Base-by-base conservation (phyloP, 2,329 filamentous ascomycete genomes). In the Sclerotinia trifoliorum region DNA sequence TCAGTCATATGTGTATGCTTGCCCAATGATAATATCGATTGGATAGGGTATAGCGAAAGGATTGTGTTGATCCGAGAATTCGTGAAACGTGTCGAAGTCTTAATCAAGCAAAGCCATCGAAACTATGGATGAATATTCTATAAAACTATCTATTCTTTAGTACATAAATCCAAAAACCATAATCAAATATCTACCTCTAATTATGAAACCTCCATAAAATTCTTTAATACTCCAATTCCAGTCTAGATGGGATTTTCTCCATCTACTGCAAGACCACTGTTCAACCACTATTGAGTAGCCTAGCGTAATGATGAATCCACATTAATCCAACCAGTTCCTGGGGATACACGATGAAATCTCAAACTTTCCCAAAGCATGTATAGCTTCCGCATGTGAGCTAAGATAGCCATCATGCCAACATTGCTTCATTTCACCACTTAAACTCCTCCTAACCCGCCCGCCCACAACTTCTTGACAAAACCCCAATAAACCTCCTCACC, bases 401-500 rank as follows among this genome's bases (percentile, higher is more conserved):
- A 13, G 17, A n/a, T 7, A 11, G 17, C 11, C 4, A 49, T n/a
- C 17, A n/a, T 8, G 2, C 4, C 19, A 17, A n/a, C 6, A n/a
- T 8, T 5, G 13, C 1, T 35, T 6, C 7, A n/a, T 3, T 26
- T 19, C 19, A n/a, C 46, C 42, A n/a, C 26, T 60, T 39, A 60
- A 21, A n/a, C 0, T 10, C 15, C 44, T 19, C 7, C 13, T 7
- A 5, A 46, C 19, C 39, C 63, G 21, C n/a, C 19, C 13, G 17
- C 69, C 73, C 73, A 75, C 21, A 74, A 35, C 42, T 68, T 70
- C 63, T 70, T 54, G 5, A 76, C 48, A 66, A 71, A 75, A 0
- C 57, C 70, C 74, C 74, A 76, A 69, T 76, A 76, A 63, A 66
- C 72, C 24, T 69, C 52, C 66, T 74, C 73, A 2, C 75, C 74